Conservation (phyloP, 192 early-diverging fungal species). For the Coemansia sp. region DNA sequence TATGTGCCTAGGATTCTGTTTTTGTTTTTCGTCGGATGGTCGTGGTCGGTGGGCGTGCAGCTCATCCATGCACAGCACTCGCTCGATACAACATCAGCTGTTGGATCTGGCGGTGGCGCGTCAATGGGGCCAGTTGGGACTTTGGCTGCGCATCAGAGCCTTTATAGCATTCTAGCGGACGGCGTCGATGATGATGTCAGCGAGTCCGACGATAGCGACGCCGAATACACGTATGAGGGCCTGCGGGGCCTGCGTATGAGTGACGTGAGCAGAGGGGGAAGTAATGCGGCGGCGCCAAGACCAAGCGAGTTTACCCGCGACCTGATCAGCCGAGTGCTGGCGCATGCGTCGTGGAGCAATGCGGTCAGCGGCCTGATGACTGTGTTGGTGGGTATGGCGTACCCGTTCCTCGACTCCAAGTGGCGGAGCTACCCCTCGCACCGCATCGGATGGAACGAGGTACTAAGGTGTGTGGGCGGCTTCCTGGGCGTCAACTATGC, state of each 20-base stretch:
- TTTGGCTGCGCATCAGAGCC: neutral
- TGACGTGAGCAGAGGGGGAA: neutral
- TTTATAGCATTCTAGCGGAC: neutral
- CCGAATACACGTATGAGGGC: conserved; percentile 10
- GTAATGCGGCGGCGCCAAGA: neutral
- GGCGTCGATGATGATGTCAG: conserved; percentile 11
- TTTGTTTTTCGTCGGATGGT: conserved; percentile 46
- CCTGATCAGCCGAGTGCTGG: conserved; percentile 37
- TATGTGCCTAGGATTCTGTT: conserved; percentile 37
- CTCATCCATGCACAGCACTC: conserved; percentile 47
- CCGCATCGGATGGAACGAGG: conserved; percentile 32
- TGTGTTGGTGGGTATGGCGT: conserved; percentile 32
- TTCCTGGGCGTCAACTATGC: conserved; percentile 54
- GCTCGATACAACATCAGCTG: neutral
- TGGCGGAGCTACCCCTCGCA: conserved; percentile 33
- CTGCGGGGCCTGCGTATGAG: conserved; percentile 1
- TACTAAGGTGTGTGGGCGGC: conserved; percentile 47
- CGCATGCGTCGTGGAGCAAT: conserved; percentile 35
- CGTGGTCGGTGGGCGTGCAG: conserved; percentile 44
- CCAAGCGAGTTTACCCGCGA: conserved; percentile 27
- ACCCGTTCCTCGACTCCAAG: conserved; percentile 43
- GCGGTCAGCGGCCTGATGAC: conserved; percentile 38
- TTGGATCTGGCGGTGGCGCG: neutral
- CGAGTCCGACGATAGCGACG: conserved; percentile 23
- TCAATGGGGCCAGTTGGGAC: neutral